These are phyloP conservation scores for Sporormia fimetaria DNA, from an alignment of 495 filamentous ascomycete species.

Conservation along the genomic window DNA sequence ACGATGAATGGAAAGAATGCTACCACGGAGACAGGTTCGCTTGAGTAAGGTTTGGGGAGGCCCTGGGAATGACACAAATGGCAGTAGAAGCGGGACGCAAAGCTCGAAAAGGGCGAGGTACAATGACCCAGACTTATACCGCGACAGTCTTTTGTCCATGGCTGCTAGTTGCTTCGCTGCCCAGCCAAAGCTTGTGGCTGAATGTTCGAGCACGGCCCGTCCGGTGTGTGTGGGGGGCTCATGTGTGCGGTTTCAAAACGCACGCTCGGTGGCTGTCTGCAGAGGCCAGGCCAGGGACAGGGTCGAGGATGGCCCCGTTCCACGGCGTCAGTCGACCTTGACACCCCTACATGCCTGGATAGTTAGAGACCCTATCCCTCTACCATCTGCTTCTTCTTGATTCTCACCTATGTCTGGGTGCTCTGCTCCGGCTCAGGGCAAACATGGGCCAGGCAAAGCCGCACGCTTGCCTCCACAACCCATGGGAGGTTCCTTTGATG, in stretches of 20 bases:
- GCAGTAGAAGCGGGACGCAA: background rate
- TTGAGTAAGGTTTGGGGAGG: too few relatives aligned
- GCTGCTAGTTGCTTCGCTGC: conserved; percentile 18
- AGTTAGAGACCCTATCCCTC: too few relatives aligned
- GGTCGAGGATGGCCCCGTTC: conserved; percentile 23
- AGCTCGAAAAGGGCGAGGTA: conserved; percentile 4
- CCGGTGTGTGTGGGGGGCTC: conserved; percentile 15
- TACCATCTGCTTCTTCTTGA: too few relatives aligned
- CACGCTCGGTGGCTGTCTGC: conserved; percentile 8
- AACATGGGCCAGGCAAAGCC: too few relatives aligned
- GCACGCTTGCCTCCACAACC: too few relatives aligned
- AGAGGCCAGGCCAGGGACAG: conserved; percentile 7
- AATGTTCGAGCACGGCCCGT: conserved; percentile 13
- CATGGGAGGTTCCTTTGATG: too few relatives aligned
- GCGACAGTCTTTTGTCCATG: conserved; percentile 7
- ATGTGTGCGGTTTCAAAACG: conserved; percentile 16
- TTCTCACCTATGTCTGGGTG: too few relatives aligned
- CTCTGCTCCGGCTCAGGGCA: too few relatives aligned
- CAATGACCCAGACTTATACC: conserved; percentile 8
- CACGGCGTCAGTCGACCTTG: conserved; percentile 20
- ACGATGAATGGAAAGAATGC: too few relatives aligned
- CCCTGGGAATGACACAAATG: too few relatives aligned
- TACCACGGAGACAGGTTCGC: too few relatives aligned
- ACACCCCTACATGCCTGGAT: conserved; percentile 19
- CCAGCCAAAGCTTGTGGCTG: conserved; percentile 23